Evolutionary conservation across 495 filamentous ascomycete genomes (phyloP), one percentile per base, ranked within the genome.

Genomic region (Thermothielavioides terrestris): DNA sequence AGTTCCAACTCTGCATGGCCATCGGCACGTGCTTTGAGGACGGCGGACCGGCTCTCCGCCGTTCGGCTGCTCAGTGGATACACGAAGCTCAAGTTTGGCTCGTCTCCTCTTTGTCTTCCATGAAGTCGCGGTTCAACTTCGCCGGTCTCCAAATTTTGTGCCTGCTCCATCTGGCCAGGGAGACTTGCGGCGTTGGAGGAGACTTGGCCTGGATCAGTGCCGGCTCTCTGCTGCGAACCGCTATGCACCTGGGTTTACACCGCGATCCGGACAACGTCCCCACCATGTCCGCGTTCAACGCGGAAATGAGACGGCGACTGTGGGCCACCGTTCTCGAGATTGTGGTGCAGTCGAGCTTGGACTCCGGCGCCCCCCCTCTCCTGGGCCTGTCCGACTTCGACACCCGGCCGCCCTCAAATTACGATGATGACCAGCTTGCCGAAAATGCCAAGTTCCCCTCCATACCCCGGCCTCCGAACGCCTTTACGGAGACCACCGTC

Each of bases 311-410:
- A n/a, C 66, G 83, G 37, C 71, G 84, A 18, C 67, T 88, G 11
- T 86, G 83, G 83, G 76, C 73, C n/a, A 81, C 79, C 1, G 77
- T 84, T 14, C 49, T 85, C 27, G 82, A 84, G 60, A 65, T 84
- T 6, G 68, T 74, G 21, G 56, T 83, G n/a, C 77, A 82, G 47
- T 72, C 81, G 5, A 73, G 79, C 37, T 49, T 84, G 22, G 77
- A 80, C 39, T 70, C 77, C 1, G 82, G 81, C 1, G 78, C 79
- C 53, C 74, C 78, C 1, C 77, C 80, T 10, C 66, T 79, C 10
- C 43, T 84, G 9, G 69, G 77, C 4, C 52, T 64, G 4, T 63
- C 68, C 1, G 80, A 84, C 55, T 84, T 76, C 48, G 80, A 84
- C 48, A 78, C 77, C 3, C 64, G 69, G 6, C 69, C 72, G 6